phyloP scores from a whole-genome alignment of 371 early-diverging fungal species.

The Apophysomyces elegans region DNA sequence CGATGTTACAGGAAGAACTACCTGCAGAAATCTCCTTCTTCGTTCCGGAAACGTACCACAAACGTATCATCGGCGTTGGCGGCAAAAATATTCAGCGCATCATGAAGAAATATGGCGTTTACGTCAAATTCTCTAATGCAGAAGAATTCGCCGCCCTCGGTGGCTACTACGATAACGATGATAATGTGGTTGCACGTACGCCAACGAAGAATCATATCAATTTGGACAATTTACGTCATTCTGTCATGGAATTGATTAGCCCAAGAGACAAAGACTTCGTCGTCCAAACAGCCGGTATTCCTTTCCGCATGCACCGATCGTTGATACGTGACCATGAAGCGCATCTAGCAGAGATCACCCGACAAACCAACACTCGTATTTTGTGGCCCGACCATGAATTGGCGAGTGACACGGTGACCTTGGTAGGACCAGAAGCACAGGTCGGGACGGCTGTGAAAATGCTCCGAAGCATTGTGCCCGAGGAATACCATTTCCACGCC shows the following conservation, averaged over 20 bases:
- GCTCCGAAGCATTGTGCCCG: slow-evolving; percentile 44
- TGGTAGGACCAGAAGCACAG: slow-evolving; percentile 51
- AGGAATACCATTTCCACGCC: slow-evolving; percentile 41
- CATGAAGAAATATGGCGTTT: slow-evolving; percentile 96
- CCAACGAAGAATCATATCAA: slow-evolving; percentile 82
- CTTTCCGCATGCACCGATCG: slow-evolving; percentile 51
- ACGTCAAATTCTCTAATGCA: slow-evolving; percentile 89
- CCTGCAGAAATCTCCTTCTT: slow-evolving; percentile 89
- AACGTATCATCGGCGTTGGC: slow-evolving; percentile 93
- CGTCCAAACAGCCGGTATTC: slow-evolving; percentile 39
- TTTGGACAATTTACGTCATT: slow-evolving; percentile 67
- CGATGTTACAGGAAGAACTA: slow-evolving; percentile 79
- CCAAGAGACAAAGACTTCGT: slow-evolving; percentile 61
- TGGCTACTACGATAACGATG: slow-evolving; percentile 80
- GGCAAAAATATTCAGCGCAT: slow-evolving; percentile 95
- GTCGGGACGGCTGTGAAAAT: slow-evolving; percentile 37
- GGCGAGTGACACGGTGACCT: slow-evolving; percentile 36
- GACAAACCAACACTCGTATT: slow-evolving; percentile 57
- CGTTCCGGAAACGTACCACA: slow-evolving; percentile 89
- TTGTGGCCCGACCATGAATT: slow-evolving; percentile 59
- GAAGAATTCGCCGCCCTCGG: slow-evolving; percentile 81
- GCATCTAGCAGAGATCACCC: slow-evolving; percentile 45
- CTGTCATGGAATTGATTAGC: slow-evolving; percentile 77
- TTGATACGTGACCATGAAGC: slow-evolving; percentile 48
- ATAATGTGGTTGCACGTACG: slow-evolving; percentile 90